Evolutionary conservation across 202 grass and related monocot genomes (phyloP).

Genomic region (Panicum hallii): DNA sequence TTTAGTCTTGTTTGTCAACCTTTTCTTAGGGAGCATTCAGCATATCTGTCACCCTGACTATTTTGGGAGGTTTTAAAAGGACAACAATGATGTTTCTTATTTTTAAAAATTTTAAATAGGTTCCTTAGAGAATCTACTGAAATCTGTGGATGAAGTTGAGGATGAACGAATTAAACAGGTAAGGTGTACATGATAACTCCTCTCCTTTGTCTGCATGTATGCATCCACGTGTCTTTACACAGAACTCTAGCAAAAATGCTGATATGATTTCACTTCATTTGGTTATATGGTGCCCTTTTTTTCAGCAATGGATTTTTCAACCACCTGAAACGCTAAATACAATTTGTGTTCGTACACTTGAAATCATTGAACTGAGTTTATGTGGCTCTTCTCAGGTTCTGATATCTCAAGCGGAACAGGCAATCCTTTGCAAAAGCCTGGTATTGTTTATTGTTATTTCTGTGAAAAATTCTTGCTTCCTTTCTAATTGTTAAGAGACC

Average conservation of each 20-base stretch:
- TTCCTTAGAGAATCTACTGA: conserved; percentile 90
- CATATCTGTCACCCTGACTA: conserved; percentile 27
- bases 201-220: background rate
- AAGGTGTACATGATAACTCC: background rate
- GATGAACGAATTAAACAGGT: conserved; percentile 85
- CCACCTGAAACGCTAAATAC: background rate
- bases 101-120: conserved; percentile 54
- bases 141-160: conserved; percentile 74
- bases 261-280: conserved; percentile 1
- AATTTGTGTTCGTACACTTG: background rate
- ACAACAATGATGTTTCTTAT: conserved; percentile 18
- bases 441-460: conserved; percentile 52
- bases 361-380: conserved; percentile 29
- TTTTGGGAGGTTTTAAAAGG: background rate
- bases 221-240: background rate
- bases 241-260: conserved; percentile 15
- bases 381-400: conserved; percentile 67
- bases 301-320: background rate
- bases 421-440: conserved; percentile 94
- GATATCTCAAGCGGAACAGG: conserved; percentile 72
- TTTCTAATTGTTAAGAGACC: conserved; percentile 20
- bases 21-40: conserved; percentile 28
- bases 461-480: conserved; percentile 7
- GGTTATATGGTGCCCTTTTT: conserved; percentile 13
- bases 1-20: conserved; percentile 30